Conservation (phyloP, 257 asterid genomes). For the Nicotiana noctiflora region DNA sequence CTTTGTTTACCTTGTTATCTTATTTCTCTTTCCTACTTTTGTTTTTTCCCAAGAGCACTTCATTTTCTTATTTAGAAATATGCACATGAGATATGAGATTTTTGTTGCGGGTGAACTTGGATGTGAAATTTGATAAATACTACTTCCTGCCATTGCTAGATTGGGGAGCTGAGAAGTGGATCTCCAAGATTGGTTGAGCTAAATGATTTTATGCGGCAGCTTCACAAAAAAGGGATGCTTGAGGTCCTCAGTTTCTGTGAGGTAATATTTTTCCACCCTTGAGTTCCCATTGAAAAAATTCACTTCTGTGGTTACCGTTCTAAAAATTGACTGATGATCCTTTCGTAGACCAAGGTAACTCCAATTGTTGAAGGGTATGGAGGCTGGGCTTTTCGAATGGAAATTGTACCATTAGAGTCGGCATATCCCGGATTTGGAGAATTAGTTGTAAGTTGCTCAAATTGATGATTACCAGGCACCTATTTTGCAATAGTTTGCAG, state of each 20-base stretch:
- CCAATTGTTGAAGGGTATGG: slow-evolving; percentile 99
- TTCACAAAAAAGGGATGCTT: slow-evolving; percentile 59
- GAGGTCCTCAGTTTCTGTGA: slow-evolving; percentile 98
- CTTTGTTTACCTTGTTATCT: slow-evolving; percentile 4
- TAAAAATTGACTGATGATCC: slow-evolving; percentile 17
- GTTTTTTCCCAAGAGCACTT: not conserved
- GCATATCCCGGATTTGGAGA: slow-evolving; percentile 98
- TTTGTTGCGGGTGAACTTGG: not conserved
- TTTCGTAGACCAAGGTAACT: slow-evolving; percentile 84
- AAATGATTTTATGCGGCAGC: slow-evolving; percentile 70
- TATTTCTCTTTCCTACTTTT: not conserved
- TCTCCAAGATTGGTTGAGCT: slow-evolving; percentile 91
- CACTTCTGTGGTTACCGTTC: slow-evolving; percentile 6
- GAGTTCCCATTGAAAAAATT: not conserved
- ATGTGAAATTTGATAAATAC: not conserved
- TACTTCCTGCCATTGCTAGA: slow-evolving; percentile 43
- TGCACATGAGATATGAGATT: slow-evolving; percentile 8
- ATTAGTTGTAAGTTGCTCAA: slow-evolving; percentile 65
- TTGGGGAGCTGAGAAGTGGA: slow-evolving; percentile 97
- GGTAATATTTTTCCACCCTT: slow-evolving; percentile 27
- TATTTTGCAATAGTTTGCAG: not conserved
- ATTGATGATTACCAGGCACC: not conserved
- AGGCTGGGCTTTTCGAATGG: slow-evolving; percentile 96
- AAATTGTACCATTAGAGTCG: slow-evolving; percentile 90
- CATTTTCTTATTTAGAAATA: not conserved